Conservation (phyloP, 2,329 filamentous ascomycete species). For the Fusarium torreyae region DNA sequence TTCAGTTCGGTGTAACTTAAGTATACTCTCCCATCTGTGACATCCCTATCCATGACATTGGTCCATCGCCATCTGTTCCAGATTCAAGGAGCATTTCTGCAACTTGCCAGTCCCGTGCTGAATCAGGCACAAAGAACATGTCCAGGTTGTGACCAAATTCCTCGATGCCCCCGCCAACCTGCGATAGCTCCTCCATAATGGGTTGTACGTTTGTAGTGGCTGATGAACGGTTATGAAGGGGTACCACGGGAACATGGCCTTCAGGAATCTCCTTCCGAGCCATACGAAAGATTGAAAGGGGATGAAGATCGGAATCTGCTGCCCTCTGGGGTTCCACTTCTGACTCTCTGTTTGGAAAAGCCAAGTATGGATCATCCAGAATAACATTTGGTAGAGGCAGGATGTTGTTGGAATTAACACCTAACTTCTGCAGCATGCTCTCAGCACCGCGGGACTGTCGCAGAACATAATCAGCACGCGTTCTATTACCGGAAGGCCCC, state of each 20-base stretch:
- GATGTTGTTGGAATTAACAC: constrained; percentile 19
- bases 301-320: constrained; percentile 27
- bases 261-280: constrained; percentile 26
- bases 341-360: constrained; percentile 12
- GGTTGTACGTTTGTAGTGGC: not conserved
- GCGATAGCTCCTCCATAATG: not conserved
- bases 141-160: constrained; percentile 12
- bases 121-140: constrained; percentile 20
- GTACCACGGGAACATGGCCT: constrained; percentile 10
- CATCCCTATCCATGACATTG: constrained; percentile 22
- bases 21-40: not conserved
- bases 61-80: constrained; percentile 11
- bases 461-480: not conserved
- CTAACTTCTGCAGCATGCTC: constrained; percentile 30
- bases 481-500: fast-evolving
- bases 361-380: constrained; percentile 20
- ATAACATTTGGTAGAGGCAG: constrained; percentile 32
- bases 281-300: constrained; percentile 32
- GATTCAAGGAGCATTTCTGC: constrained; percentile 26
- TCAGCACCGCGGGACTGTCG: constrained; percentile 25
- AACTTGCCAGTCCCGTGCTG: constrained; percentile 15
- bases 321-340: constrained; percentile 8
- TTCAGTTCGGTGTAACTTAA: not conserved
- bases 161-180: not conserved
- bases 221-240: not conserved